Evolutionary conservation across 768 basidiomycete species (phyloP).

Genomic region (Boletus eberwhitei): DNA sequence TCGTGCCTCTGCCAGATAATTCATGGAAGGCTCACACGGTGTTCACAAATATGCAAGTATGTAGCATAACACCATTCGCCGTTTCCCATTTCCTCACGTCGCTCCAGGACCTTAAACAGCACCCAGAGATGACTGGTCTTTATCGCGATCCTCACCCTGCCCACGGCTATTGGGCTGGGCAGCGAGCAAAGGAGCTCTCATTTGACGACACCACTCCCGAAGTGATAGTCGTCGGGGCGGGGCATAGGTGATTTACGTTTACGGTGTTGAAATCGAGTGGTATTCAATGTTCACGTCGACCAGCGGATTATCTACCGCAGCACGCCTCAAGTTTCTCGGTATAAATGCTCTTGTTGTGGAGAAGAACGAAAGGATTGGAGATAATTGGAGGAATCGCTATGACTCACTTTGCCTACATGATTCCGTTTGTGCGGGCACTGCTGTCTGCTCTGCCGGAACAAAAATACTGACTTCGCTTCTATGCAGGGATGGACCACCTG

Average conservation of each 20-base stretch:
- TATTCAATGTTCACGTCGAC: neutral
- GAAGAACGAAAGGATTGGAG: constrained; percentile 46
- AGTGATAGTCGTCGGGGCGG: constrained; percentile 59
- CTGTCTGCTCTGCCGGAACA: neutral
- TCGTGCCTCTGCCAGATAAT: constrained; percentile 40
- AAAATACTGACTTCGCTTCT: neutral
- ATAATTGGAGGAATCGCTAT: constrained; percentile 56
- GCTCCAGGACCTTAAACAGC: constrained; percentile 14
- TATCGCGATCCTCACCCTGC: neutral
- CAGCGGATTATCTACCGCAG: constrained; percentile 37
- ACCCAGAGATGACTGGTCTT: constrained; percentile 37
- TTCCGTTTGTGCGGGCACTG: constrained; percentile 31
- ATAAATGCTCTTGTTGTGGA: constrained; percentile 54
- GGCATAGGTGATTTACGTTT: constrained; percentile 42
- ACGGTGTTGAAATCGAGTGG: constrained; percentile 42
- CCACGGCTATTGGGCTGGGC: constrained; percentile 1
- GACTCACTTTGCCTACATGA: constrained; percentile 54
- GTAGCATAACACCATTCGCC: neutral
- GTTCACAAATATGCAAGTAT: constrained; percentile 53
- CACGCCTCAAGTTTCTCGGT: constrained; percentile 56
- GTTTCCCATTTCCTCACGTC: neutral
- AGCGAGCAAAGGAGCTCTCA: neutral
- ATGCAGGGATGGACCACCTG: constrained; percentile 1
- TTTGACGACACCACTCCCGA: neutral
- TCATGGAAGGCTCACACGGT: constrained; percentile 57